phyloP scores from a whole-genome alignment of 305 asterid genomes.

The Solanum hybrid region DNA sequence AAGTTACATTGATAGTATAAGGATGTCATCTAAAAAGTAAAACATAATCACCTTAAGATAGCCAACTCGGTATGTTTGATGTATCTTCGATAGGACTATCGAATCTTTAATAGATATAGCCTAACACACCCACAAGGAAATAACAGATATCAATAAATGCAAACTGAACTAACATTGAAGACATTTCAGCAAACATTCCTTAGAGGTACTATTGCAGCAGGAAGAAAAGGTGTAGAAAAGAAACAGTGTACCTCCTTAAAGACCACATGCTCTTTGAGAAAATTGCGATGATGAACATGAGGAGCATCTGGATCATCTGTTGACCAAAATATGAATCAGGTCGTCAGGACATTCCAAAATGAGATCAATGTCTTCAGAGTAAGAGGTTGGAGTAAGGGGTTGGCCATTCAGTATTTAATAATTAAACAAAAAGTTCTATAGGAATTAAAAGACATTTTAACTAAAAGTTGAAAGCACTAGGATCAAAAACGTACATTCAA shows the following conservation, averaged over 20 bases:
- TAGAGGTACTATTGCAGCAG: background rate
- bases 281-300: constrained; percentile 70
- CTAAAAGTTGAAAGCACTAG: background rate
- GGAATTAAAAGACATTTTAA: background rate
- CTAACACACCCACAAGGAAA: constrained; percentile 29
- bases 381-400: background rate
- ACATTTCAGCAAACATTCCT: background rate
- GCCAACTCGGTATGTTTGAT: constrained; percentile 87
- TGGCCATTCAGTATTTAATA: background rate
- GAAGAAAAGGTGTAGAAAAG: background rate
- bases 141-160: constrained; percentile 10
- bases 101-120: constrained; percentile 86
- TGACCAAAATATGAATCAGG: constrained; percentile 15
- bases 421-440: background rate
- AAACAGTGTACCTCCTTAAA: constrained; percentile 71
- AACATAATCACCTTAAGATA: constrained; percentile 65
- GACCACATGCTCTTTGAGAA: constrained; percentile 76
- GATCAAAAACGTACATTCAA: constrained; percentile 63
- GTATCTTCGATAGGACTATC: constrained; percentile 76
- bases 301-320: constrained; percentile 88
- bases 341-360: constrained; percentile 5
- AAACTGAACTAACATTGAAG: background rate
- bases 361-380: constrained; percentile 2
- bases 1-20: constrained; percentile 9
- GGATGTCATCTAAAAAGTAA: background rate